phyloP scores from a whole-genome alignment of 2,329 filamentous ascomycete genomes.

The Fusarium buharicum region DNA sequence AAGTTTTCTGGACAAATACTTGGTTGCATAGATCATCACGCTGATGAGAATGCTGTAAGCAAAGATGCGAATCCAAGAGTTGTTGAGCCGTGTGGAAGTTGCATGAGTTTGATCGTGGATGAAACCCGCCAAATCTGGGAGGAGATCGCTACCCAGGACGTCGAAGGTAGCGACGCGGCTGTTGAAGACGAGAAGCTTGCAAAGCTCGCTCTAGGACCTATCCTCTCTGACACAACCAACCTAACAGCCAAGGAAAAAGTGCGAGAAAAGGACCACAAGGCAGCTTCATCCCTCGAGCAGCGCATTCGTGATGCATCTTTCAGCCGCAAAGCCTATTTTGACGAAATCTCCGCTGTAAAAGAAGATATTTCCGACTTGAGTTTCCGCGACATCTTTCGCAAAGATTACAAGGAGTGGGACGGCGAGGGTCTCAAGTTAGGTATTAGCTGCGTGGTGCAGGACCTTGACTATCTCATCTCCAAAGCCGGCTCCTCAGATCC shows the following conservation, averaged over 20 bases:
- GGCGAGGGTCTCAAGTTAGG: slow-evolving; percentile 68
- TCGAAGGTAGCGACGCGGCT: slow-evolving; percentile 39
- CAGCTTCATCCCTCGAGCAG: slow-evolving; percentile 68
- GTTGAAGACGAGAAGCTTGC: slow-evolving; percentile 69
- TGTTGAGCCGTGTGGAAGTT: slow-evolving; percentile 76
- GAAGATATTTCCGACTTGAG: slow-evolving; percentile 70
- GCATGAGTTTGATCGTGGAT: slow-evolving; percentile 74
- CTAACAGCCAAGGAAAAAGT: slow-evolving; percentile 72
- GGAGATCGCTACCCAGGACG: slow-evolving; percentile 48
- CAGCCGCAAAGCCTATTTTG: slow-evolving; percentile 66
- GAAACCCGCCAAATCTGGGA: slow-evolving; percentile 69
- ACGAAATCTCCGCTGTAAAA: slow-evolving; percentile 71
- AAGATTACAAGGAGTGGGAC: slow-evolving; percentile 87
- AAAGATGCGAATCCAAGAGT: slow-evolving; percentile 64
- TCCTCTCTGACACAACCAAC: slow-evolving; percentile 78
- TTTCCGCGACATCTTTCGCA: slow-evolving; percentile 75
- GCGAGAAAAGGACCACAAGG: slow-evolving; percentile 67
- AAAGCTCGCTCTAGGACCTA: slow-evolving; percentile 73
- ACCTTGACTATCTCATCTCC: slow-evolving; percentile 67
- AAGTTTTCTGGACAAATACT: slow-evolving; percentile 64
- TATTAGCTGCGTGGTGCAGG: slow-evolving; percentile 72
- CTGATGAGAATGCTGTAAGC: slow-evolving; percentile 70
- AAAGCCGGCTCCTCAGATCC: slow-evolving; percentile 60
- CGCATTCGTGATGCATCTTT: slow-evolving; percentile 57
- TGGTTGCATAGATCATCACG: slow-evolving; percentile 82